Percentiles rank a stretch among this genome's conserved stretches.
Conservation (phyloP, 495 filamentous ascomycete species). For the Paragyromitra xinjiangensis region DNA sequence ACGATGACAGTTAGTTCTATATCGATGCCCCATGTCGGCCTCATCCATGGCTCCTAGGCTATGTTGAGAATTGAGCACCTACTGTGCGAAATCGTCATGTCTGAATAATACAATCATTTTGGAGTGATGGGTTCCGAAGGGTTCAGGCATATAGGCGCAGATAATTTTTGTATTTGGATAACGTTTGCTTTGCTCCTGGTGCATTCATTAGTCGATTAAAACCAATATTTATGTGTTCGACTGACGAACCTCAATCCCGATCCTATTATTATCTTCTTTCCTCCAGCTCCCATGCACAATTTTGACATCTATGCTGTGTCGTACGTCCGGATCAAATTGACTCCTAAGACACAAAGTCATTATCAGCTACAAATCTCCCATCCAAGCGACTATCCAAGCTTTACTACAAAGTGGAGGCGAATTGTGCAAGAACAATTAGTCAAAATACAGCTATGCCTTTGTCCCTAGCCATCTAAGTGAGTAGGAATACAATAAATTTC, state of each 20-base stretch:
- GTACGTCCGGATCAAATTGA: constrained; percentile 75
- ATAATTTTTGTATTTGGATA: constrained; percentile 75
- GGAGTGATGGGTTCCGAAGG: constrained; percentile 86
- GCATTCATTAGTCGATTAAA: neutral
- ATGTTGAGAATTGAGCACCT: constrained; percentile 40
- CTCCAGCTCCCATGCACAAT: constrained; percentile 92
- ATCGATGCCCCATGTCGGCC: neutral
- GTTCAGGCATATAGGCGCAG: constrained; percentile 81
- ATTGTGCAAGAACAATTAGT: neutral
- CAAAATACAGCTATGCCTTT: neutral
- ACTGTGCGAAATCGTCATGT: constrained; percentile 78
- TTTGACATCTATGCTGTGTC: constrained; percentile 71
- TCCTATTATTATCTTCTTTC: constrained; percentile 69
- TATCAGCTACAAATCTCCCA: constrained; percentile 8
- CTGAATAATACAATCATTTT: constrained; percentile 88
- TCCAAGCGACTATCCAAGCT: neutral
- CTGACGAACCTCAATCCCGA: constrained; percentile 68
- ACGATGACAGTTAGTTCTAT: constrained; percentile 4
- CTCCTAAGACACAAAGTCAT: constrained; percentile 57
- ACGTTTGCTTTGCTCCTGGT: constrained; percentile 62
- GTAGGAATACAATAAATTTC: neutral
- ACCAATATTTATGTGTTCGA: neutral
- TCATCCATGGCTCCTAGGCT: neutral
- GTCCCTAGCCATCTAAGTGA: neutral
- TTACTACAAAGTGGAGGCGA: neutral